Evolutionary conservation across 179 eudicot genomes (phyloP), one percentile per base, ranked within the genome.

Genomic region (Patellifolia procumbens): DNA sequence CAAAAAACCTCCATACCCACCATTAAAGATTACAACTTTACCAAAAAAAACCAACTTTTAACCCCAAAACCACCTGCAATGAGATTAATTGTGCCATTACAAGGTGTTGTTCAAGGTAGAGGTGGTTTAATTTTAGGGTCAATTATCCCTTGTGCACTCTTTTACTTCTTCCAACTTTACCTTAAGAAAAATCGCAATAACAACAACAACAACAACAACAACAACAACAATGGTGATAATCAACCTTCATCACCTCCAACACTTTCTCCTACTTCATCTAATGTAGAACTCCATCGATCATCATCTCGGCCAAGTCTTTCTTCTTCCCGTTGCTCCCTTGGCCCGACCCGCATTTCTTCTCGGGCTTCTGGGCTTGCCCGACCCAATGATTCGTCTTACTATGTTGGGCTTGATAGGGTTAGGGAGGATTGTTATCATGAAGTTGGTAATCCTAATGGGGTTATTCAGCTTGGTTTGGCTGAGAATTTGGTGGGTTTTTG

Each of bases 111-210:
- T 52, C 96, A 92, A 46, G 97, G 96, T 31, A 72, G 92, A 15
- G 97, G 97, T 24, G 96, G 97, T 35, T 74, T 91, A 10, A 76
- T 92, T 37, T 65, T 92, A 4, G 97, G 97, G 12, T 91, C 98
- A 11, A 64, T 91, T 8, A 90, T 94, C 78, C 97, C 98, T 11
- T 94, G 98, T 68, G 94, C 96, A 31, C 90, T 94, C 35, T 88
- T 92, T 87, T 94, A 91, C 83, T 94, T 92, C 83, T 90, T 89
- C 74, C 98, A 94, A 20, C 87, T 92, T 46, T 89, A 92, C 87
- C 88, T 88, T 75, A 92, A 91, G 66, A 88, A 88, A 22, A 83
- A 75, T 82, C 89, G 91, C 77, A 45, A 34, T 76, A 22, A 26
- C 79, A 22, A 74, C 10, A 42, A 37, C 7, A 73, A 82, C 17